These are phyloP conservation scores for Cladophialophora carrionii DNA, from an alignment of 2,329 filamentous ascomycete species.

Conservation along the genomic window DNA sequence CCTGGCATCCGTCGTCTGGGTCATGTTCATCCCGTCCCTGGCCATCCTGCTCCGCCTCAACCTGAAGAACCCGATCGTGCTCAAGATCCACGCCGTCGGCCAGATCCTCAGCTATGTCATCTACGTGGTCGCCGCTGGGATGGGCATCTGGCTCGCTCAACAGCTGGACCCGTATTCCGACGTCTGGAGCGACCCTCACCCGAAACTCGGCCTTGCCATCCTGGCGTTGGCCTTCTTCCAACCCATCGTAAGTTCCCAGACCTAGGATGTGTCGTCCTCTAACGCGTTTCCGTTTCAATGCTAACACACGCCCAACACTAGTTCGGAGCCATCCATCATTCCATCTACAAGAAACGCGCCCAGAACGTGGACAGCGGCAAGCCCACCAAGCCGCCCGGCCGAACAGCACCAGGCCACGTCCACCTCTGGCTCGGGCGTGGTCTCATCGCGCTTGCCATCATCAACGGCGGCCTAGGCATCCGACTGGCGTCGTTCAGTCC, in stretches of 20 bases:
- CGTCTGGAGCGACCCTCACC: constrained; percentile 40
- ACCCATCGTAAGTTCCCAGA: constrained; percentile 34
- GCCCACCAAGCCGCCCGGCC: constrained; percentile 31
- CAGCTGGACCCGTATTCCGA: constrained; percentile 33
- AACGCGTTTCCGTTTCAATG: neutral
- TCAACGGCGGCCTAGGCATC: constrained; percentile 62
- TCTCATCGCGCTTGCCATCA: constrained; percentile 56
- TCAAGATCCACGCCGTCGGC: constrained; percentile 39
- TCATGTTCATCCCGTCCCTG: constrained; percentile 39
- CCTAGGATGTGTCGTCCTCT: no score
- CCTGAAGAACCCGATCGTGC: constrained; percentile 33
- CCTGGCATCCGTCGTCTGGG: constrained; percentile 40
- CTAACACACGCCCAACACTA: constrained; percentile 6
- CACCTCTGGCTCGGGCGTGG: constrained; percentile 61
- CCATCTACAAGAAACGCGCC: constrained; percentile 37
- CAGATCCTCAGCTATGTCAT: constrained; percentile 40
- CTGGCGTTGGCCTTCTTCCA: constrained; percentile 41
- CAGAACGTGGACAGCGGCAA: constrained; percentile 20
- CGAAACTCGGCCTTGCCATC: constrained; percentile 40
- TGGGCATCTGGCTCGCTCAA: constrained; percentile 41
- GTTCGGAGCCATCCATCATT: constrained; percentile 41
- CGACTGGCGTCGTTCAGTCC: constrained; percentile 49
- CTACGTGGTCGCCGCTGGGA: constrained; percentile 40
- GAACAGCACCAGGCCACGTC: constrained; percentile 33
- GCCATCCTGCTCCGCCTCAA: constrained; percentile 39